A percentile compares a stretch with the other conserved stretches of the same genome.
These are phyloP conservation scores for Aquilaria sinensis DNA, from an alignment of 345 rosid species.

Conservation along the genomic window DNA sequence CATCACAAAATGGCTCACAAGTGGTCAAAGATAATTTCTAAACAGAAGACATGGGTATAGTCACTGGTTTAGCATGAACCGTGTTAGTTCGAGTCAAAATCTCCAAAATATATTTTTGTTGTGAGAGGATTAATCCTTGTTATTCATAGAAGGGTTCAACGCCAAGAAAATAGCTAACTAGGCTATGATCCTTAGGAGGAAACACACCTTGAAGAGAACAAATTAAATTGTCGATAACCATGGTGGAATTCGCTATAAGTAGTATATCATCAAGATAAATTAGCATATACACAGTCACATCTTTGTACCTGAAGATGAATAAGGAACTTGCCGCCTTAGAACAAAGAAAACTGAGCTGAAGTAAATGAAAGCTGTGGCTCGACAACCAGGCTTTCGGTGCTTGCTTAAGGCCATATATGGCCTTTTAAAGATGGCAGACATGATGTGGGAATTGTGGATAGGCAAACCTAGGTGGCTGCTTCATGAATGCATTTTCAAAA, in stretches of 20 bases:
- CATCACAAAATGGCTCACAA: background rate
- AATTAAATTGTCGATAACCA: background rate
- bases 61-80: background rate
- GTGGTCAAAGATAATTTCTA: background rate
- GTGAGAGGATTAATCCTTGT: background rate
- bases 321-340: background rate
- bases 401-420: background rate
- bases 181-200: background rate
- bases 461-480: background rate
- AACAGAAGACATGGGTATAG: background rate
- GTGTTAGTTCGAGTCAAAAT: background rate
- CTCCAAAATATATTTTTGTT: background rate
- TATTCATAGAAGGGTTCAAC: background rate
- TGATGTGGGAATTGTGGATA: background rate
- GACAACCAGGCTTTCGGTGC: background rate
- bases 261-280: too few relatives aligned
- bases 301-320: too few relatives aligned
- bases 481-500: background rate
- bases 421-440: background rate
- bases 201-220: background rate
- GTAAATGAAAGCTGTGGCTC: background rate
- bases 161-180: too few relatives aligned
- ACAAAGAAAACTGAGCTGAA: background rate
- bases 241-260: too few relatives aligned
- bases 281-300: too few relatives aligned